Base-by-base conservation (phyloP, 108 stramenopile species). In the Cyclotella distinguenda region DNA sequence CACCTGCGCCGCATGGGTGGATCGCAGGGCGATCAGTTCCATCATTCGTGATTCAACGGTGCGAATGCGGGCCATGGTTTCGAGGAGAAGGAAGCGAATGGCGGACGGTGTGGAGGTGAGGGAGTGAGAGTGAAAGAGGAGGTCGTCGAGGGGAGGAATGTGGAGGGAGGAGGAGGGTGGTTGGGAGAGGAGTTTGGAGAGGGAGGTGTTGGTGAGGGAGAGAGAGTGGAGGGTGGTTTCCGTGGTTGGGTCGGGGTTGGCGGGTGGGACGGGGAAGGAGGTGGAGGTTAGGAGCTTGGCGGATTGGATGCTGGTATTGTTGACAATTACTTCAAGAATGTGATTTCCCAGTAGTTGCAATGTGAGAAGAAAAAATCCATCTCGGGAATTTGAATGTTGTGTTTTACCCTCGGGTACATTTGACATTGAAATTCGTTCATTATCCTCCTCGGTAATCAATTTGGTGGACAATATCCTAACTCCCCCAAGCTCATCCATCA, bases 401-500 rank as follows among this genome's bases (percentile, higher is more conserved):
- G n/a, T n/a, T n/a, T n/a, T n/a, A n/a, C n/a, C n/a, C n/a, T n/a
- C n/a, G n/a, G n/a, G n/a, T n/a, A n/a, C n/a, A n/a, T n/a, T n/a
- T n/a, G n/a, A n/a, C n/a, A n/a, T n/a, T n/a, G n/a, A n/a, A n/a
- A n/a, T n/a, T n/a, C n/a, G n/a, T n/a, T n/a, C n/a, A n/a, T n/a
- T n/a, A n/a, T n/a, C n/a, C n/a, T n/a, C n/a, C n/a, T n/a, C n/a
- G n/a, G n/a, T n/a, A n/a, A n/a, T n/a, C n/a, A n/a, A n/a, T 0
- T 39, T 61, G 28, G 66, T 45, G 0, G 58, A 60, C 44, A 82
- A 46, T 32, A 86, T 84, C 60, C 77, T 80, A 40, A 86, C 62
- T 27, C 86, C 83, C 6, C 86, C 82, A 15, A 86, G 54, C 68
- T 84, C 86, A 46, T 86, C 83, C 70, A 82, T 73, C 21, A 84